phyloP scores from a whole-genome alignment of 1,284 basidiomycete genomes.

The Tilletia indica region DNA sequence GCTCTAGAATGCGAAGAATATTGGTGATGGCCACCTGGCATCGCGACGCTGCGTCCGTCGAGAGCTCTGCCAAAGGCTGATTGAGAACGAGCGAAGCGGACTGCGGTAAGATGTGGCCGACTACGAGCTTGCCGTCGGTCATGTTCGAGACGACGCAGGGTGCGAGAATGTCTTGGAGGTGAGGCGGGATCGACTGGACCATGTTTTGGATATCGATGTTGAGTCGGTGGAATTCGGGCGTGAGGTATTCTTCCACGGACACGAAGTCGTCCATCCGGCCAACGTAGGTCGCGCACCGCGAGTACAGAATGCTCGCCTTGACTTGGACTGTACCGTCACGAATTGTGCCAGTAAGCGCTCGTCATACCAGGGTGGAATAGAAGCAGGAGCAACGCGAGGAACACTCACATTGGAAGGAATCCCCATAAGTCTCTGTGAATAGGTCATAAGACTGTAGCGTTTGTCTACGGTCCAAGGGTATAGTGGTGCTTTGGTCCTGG shows the following conservation, averaged over 20 bases:
- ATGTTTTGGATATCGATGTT: conserved; percentile 9
- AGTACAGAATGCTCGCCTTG: conserved; percentile 4
- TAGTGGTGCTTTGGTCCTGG: background rate
- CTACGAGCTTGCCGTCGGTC: conserved; percentile 8
- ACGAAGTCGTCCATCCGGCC: conserved; percentile 10
- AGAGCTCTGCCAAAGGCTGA: conserved; percentile 7
- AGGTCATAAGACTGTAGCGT: conserved; percentile 2
- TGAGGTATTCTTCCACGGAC: conserved; percentile 5
- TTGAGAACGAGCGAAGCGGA: conserved; percentile 15
- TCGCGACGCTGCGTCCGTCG: background rate
- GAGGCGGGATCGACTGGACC: background rate
- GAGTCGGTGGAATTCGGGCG: conserved; percentile 10
- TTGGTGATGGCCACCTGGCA: background rate
- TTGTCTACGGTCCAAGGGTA: background rate
- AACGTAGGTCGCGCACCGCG: conserved; percentile 3
- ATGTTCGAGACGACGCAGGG: background rate
- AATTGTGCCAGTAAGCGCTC: background rate
- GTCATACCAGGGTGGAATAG: no score
- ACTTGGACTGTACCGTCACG: background rate
- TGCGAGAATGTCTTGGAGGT: conserved; percentile 1
- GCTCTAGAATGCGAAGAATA: background rate
- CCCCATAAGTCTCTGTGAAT: background rate
- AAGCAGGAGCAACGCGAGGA: background rate
- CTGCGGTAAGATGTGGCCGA: conserved; percentile 10
- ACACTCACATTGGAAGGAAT: conserved; percentile 12